A percentile compares a stretch with the other conserved stretches of the same genome.
phyloP scores from a whole-genome alignment of 1,284 basidiomycete genomes.

The Athelia sp. region DNA sequence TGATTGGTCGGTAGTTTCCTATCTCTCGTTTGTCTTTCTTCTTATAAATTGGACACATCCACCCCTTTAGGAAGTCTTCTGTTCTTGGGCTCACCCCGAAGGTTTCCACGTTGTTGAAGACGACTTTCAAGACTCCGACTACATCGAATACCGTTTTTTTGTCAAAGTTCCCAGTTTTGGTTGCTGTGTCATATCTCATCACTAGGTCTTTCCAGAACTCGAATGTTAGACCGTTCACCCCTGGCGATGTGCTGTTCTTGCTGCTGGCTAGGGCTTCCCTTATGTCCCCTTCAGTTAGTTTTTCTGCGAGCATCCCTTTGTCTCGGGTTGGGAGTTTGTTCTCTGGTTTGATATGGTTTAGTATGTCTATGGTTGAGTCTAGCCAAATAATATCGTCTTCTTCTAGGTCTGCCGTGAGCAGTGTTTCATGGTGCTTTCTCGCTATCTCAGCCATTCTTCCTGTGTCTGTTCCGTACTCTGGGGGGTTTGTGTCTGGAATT shows the following conservation, averaged over 20 bases:
- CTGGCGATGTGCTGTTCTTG: not conserved
- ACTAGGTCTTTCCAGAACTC: not conserved
- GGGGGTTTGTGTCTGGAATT: conserved; percentile 1
- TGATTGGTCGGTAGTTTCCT: conserved; percentile 17
- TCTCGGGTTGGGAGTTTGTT: not conserved
- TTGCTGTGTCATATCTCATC: conserved; percentile 8
- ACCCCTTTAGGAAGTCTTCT: conserved; percentile 11
- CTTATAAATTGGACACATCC: conserved; percentile 20
- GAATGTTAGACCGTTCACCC: not conserved
- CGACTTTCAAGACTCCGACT: conserved; percentile 3
- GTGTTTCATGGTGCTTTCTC: conserved; percentile 16
- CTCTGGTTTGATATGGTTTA: not conserved
- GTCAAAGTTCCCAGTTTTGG: conserved; percentile 15
- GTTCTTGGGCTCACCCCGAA: conserved; percentile 4
- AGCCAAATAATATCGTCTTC: not conserved
- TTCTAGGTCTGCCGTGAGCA: conserved; percentile 8
- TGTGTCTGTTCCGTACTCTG: conserved; percentile 2
- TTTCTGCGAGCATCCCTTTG: not conserved
- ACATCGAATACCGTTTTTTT: not conserved
- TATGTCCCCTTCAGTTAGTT: not conserved
- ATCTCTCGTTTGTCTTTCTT: conserved; percentile 14
- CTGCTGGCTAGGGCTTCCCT: not conserved
- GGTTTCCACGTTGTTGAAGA: conserved; percentile 12
- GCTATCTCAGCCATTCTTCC: conserved; percentile 14
- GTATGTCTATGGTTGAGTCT: not conserved